phyloP scores from a whole-genome alignment of 306 rosid species.

The Sicyos baderoa region DNA sequence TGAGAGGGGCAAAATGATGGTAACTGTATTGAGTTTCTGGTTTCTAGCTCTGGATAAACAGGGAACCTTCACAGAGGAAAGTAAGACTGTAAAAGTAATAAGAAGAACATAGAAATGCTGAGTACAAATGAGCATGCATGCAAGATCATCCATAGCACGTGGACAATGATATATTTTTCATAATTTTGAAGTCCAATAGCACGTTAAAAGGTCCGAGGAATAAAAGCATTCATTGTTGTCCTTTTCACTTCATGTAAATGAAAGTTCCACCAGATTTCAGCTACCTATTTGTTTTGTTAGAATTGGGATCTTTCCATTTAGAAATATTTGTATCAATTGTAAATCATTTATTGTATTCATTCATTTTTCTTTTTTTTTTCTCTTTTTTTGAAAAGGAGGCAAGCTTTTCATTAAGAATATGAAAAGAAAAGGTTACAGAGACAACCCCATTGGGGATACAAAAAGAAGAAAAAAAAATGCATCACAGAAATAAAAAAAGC shows the following conservation, averaged over 20 bases:
- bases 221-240: too few species aligned
- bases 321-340: too few species aligned
- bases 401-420: too few species aligned
- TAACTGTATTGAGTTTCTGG: constrained; percentile 65
- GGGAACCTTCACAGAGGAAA: constrained; percentile 51
- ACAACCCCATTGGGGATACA: too few species aligned
- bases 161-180: not conserved
- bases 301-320: too few species aligned
- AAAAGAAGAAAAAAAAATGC: too few species aligned
- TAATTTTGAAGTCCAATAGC: not conserved
- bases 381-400: too few species aligned
- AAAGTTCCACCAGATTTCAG: constrained; percentile 1
- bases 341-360: too few species aligned
- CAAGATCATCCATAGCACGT: not conserved
- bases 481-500: too few species aligned
- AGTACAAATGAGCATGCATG: not conserved
- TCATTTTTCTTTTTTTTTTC: too few species aligned
- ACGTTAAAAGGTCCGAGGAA: not conserved
- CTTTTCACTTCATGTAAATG: not conserved
- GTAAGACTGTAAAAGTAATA: constrained; percentile 14
- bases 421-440: too few species aligned
- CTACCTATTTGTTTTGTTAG: not conserved
- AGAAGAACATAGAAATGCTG: not conserved
- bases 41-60: constrained; percentile 84
- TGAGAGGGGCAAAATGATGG: constrained; percentile 69